Base-by-base conservation (phyloP, 1,284 basidiomycete genomes). In the Ganoderma sp. region DNA sequence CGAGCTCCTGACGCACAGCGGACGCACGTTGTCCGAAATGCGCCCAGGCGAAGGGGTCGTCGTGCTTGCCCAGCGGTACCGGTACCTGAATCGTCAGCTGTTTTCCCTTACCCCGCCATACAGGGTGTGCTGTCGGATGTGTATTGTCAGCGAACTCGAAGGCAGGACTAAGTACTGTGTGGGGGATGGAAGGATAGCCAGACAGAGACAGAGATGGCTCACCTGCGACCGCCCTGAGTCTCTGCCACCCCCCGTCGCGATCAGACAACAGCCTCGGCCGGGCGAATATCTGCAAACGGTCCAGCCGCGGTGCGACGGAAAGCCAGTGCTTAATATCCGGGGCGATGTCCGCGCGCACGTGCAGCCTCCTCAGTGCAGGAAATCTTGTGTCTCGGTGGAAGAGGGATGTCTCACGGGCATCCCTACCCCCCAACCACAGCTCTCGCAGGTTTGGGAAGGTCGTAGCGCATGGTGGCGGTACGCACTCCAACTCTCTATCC, bases 371-470 rank as follows among this genome's bases (percentile, higher is more conserved):
- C 0, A 54, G 52, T 12, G 5, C 25, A 15, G 52, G 52, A 54
- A 54, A 54, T 12, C 28, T 54, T 17, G 52, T 32, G 52, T 32
- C 28, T 15, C 12, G 12, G 28, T 32, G 28, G 52, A 54, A 54
- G 1, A 54, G 25, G 9, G 28, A n/a, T 9, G 52, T 12, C 25
- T 10, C 22, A 12, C 28, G 25, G 2, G 6, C 5, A 54, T 54
- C 52, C 28, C 14, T 32, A 12, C 52, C 52, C 22, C 52, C 52
- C 17, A 54, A 54, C 52, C 52, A 54, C 52, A 54, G 52, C 52
- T 54, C 52, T 5, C 28, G 52, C 25, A 54, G 28, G 12, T 32
- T 54, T 6, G 52, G 52, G 25, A 54, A 54, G 52, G 52, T 15
- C 15, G 25, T 17, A 5, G 32, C 52, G 52, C 12, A 14, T 25